phyloP scores from a whole-genome alignment of 108 stramenopile genomes.

The Ochromonas danica region DNA sequence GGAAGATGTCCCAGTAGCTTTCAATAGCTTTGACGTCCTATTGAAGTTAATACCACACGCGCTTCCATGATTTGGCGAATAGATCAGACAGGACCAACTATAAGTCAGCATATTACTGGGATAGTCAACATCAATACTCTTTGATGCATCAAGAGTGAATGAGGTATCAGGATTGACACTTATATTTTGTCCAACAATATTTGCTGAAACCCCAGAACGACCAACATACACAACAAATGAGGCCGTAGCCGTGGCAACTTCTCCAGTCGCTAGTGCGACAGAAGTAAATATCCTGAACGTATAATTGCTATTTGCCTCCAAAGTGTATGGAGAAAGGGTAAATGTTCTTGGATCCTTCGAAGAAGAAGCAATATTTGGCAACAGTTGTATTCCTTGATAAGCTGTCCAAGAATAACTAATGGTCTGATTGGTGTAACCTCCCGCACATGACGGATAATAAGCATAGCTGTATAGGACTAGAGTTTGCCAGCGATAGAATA shows the following conservation, averaged over 20 bases:
- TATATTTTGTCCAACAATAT: neutral
- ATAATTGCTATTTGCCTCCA: neutral
- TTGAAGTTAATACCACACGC: neutral
- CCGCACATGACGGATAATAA: neutral
- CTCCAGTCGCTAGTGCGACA: neutral
- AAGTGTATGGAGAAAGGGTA: neutral
- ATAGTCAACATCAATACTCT: conserved; percentile 4
- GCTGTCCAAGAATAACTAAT: neutral
- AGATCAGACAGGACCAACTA: neutral
- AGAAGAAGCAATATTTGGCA: neutral
- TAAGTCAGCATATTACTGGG: neutral
- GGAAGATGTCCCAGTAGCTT: neutral
- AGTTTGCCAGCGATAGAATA: conserved; percentile 7
- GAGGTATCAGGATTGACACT: neutral
- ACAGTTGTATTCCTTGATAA: neutral
- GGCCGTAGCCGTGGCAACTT: neutral
- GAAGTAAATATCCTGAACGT: neutral
- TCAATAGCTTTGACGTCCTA: neutral
- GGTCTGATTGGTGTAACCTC: neutral
- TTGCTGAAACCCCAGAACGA: neutral
- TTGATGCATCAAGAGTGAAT: neutral
- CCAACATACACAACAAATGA: neutral
- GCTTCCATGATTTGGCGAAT: conserved; percentile 8
- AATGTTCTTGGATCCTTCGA: neutral
- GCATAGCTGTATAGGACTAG: neutral